These are phyloP conservation scores for Akanthomyces uredinophilus DNA, from an alignment of 2,329 filamentous ascomycete species.

Conservation along the genomic window DNA sequence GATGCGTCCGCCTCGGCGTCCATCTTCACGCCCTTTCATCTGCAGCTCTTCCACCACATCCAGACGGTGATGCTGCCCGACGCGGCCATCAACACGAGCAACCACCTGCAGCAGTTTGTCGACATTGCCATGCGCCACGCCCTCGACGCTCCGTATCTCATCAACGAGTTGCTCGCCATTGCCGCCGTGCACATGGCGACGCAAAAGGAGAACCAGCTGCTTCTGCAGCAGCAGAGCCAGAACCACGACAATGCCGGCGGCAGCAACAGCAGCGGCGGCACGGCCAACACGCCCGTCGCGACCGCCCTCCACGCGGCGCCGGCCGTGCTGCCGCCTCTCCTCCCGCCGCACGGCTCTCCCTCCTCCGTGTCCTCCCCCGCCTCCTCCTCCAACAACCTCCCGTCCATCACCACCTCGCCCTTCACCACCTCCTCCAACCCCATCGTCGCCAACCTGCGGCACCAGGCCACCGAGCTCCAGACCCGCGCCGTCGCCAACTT, in stretches of 20 bases:
- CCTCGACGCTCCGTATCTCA: conserved; percentile 36
- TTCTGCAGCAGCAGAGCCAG: not conserved
- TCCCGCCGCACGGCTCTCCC: conserved; percentile 14
- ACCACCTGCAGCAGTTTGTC: conserved; percentile 22
- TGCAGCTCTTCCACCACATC: conserved; percentile 36
- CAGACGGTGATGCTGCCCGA: conserved; percentile 22
- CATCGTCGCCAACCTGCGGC: conserved; percentile 23
- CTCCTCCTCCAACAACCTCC: conserved; percentile 15
- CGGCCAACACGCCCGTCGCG: conserved; percentile 17
- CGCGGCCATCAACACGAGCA: conserved; percentile 18
- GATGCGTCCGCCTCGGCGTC: conserved; percentile 18
- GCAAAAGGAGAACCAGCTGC: conserved; percentile 21
- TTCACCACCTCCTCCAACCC: conserved; percentile 10
- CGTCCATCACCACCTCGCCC: not conserved
- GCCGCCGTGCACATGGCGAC: conserved; percentile 34
- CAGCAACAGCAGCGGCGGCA: not conserved
- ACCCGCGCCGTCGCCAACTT: conserved; percentile 38
- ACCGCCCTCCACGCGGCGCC: conserved; percentile 7
- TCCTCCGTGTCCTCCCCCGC: conserved; percentile 16
- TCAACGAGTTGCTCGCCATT: conserved; percentile 43
- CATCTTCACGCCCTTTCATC: conserved; percentile 33
- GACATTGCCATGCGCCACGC: conserved; percentile 30
- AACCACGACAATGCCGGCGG: not conserved
- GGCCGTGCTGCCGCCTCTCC: conserved; percentile 4
- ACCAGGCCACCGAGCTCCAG: conserved; percentile 40